These are phyloP conservation scores for Botrytis medusae DNA, from an alignment of 2,329 filamentous ascomycete species.

Conservation along the genomic window DNA sequence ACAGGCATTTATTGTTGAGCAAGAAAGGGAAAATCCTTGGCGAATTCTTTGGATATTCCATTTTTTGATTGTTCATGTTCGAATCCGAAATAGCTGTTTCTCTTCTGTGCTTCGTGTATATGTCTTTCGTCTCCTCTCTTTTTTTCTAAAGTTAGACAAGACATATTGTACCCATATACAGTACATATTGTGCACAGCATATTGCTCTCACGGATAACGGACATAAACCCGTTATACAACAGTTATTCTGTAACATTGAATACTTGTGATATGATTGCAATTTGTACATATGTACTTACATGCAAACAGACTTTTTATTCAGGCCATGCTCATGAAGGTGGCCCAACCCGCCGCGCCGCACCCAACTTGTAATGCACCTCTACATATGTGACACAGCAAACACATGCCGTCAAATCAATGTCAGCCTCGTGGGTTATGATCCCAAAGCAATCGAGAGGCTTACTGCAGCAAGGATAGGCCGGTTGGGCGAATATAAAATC, in stretches of 20 bases:
- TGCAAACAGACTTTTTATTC: slow-evolving; percentile 5
- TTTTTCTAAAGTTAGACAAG: background rate
- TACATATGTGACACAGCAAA: slow-evolving; percentile 8
- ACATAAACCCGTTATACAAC: slow-evolving; percentile 15
- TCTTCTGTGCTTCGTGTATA: background rate
- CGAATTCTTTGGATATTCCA: background rate
- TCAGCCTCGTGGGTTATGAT: slow-evolving; percentile 17
- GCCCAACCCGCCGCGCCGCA: background rate
- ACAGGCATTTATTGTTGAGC: slow-evolving; percentile 4
- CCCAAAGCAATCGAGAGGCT: slow-evolving; percentile 10
- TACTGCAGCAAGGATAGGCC: slow-evolving; percentile 8
- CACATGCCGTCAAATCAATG: slow-evolving; percentile 2
- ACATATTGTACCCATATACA: background rate
- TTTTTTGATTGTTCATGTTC: slow-evolving; percentile 1
- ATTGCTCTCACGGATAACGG: slow-evolving; percentile 10
- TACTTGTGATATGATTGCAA: background rate
- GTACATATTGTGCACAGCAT: background rate
- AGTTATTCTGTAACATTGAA: slow-evolving; percentile 2
- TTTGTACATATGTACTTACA: background rate
- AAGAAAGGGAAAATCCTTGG: background rate
- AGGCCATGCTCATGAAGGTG: background rate
- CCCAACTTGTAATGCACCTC: background rate
- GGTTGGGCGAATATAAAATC: background rate
- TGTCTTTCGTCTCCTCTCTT: slow-evolving; percentile 3
- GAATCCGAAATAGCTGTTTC: background rate